Conservation (phyloP, 306 rosid species). For the Prunus fruticosa region DNA sequence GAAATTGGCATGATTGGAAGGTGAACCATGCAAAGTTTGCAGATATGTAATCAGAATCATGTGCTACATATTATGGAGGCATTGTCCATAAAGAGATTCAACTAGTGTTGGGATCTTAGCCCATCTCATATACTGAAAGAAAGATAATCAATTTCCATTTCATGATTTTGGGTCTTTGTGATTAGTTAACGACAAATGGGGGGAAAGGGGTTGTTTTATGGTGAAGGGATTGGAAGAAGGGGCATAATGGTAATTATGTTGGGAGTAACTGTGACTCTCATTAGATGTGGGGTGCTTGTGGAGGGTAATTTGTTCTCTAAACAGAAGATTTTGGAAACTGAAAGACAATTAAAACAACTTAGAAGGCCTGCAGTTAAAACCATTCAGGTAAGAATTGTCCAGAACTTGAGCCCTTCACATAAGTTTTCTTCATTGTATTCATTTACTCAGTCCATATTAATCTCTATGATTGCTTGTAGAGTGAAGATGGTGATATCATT, state of each 20-base stretch:
- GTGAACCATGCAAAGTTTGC: constrained; percentile 45
- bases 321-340: constrained; percentile 38
- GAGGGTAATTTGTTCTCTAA: constrained; percentile 28
- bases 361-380: constrained; percentile 43
- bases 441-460: neutral
- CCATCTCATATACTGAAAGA: neutral
- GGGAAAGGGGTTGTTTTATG: neutral
- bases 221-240: constrained; percentile 7
- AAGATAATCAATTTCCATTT: neutral
- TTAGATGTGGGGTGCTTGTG: constrained; percentile 13
- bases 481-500: constrained; percentile 68
- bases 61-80: neutral
- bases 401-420: too few relatives aligned
- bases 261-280: constrained; percentile 16
- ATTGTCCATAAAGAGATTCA: neutral
- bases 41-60: neutral
- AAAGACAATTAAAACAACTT: constrained; percentile 47
- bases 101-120: neutral
- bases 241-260: constrained; percentile 22
- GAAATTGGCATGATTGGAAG: constrained; percentile 33
- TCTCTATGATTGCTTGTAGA: constrained; percentile 31
- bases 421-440: neutral
- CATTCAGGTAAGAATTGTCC: constrained; percentile 39
- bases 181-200: constrained; percentile 9
- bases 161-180: neutral